Base-by-base conservation (phyloP, 1,284 basidiomycete genomes). In the Melampsora abietis-canadensis region DNA sequence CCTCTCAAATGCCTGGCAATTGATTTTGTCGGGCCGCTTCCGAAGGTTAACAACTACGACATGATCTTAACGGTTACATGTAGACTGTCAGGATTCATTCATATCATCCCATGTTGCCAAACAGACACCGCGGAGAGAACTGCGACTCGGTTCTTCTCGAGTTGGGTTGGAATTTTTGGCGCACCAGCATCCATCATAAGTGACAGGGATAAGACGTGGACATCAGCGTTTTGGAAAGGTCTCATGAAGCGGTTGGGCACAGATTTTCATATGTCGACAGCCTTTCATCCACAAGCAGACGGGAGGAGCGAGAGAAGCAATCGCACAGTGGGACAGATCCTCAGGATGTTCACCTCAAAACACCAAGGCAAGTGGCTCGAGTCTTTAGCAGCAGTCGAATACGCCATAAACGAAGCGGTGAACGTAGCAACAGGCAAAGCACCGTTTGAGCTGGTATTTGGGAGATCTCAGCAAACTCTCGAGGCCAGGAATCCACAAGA, bases 231-330 rank as follows among this genome's bases (percentile, higher is more conserved):
- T 65, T 82, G 81, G 81, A 51, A 67, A 0, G 63, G 69, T 0
- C 76, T 81, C 0, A 76, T 79, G 61, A 21, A 31, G 10, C 63
- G 78, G 7, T 61, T 78, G 0, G 80, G 79, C 6, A 64, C 79
- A 4, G 77, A 64, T 46, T 72, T 75, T 31, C 66, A 34, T 64
- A 76, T 63, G 46, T 78, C 77, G 0, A 74, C 78, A 0, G 74
- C 79, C 0, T 81, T 76, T 61, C 81, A 79, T 78, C 79, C 80
- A 0, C 65, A 80, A 66, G 79, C 79, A 0, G 80, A 81, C 48
- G 78, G 80, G 21, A 14, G 67, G 0, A 82, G 79, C n/a, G 81
- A 84, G 77, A 57, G 76, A 0, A 78, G 80, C 0, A 83, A 83
- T 62, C 83, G 83, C 51, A 84, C 82, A 0, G 73, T 84, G 0